Evolutionary conservation across 495 filamentous ascomycete genomes (phyloP).

Genomic region (Pyrenula massariospora): DNA sequence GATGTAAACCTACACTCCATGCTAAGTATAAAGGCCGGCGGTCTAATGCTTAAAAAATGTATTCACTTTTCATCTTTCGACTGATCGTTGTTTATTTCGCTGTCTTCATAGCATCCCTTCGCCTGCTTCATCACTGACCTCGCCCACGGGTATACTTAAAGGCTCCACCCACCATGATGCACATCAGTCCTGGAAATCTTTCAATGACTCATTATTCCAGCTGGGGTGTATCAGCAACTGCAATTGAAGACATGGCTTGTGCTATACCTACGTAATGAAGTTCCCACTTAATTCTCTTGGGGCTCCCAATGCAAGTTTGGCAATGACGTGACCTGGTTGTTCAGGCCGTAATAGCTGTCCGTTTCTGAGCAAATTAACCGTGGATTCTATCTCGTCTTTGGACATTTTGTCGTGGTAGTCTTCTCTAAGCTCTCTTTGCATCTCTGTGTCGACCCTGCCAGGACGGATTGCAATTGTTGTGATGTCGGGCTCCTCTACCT

Average conservation of each 20-base stretch:
- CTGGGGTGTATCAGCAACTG: no score
- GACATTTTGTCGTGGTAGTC: constrained; percentile 55
- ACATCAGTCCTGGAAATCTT: constrained; percentile 38
- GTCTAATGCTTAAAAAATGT: constrained; percentile 61
- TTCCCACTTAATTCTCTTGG: constrained; percentile 59
- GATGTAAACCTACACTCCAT: constrained; percentile 77
- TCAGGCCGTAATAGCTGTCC: constrained; percentile 70
- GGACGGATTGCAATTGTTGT: constrained; percentile 63
- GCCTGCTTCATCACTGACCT: no score
- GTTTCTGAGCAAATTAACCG: constrained; percentile 49
- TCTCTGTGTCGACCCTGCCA: constrained; percentile 83
- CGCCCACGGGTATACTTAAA: no score
- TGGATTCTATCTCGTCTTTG: constrained; percentile 52
- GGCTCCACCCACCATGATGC: no score
- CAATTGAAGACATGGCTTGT: no score
- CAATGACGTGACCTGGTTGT: constrained; percentile 78
- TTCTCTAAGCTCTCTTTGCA: constrained; percentile 77
- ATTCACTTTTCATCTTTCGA: constrained; percentile 94
- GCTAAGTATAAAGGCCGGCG: constrained; percentile 72
- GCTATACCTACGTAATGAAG: constrained; percentile 51
- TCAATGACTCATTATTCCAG: constrained; percentile 59
- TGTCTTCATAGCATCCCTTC: no score
- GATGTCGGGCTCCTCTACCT: constrained; percentile 68
- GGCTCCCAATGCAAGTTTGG: constrained; percentile 54
- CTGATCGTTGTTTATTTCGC: constrained; percentile 59